These are phyloP conservation scores for Alternaria postmessia DNA, from an alignment of 2,329 filamentous ascomycete genomes.

Conservation along the genomic window DNA sequence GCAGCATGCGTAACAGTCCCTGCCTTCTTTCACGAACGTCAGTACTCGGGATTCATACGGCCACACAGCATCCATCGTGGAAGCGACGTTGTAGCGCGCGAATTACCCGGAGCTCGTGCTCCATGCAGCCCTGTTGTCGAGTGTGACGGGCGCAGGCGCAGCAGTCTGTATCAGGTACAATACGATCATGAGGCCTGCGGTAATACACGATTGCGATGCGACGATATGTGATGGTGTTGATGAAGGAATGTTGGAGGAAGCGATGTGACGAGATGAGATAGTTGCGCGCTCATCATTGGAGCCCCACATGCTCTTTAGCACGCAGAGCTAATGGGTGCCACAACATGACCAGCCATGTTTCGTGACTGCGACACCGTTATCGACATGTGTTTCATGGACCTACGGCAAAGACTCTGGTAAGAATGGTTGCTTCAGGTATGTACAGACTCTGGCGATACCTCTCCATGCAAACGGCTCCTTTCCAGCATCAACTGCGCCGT, in stretches of 20 bases:
- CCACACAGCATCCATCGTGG: background rate
- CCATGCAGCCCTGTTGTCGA: slow-evolving; percentile 3
- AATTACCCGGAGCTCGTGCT: slow-evolving; percentile 9
- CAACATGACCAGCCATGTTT: slow-evolving; percentile 14
- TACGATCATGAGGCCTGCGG: background rate
- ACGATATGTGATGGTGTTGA: background rate
- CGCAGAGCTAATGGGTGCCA: slow-evolving; percentile 11
- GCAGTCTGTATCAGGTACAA: background rate
- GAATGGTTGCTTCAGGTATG: slow-evolving; percentile 6
- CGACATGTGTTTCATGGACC: background rate
- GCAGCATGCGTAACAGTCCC: background rate
- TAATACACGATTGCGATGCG: background rate
- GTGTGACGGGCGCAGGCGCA: slow-evolving; percentile 5
- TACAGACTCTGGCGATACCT: slow-evolving; percentile 12
- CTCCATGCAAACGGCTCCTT: background rate
- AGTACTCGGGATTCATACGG: background rate
- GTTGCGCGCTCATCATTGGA: slow-evolving; percentile 3
- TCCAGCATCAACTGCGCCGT: background rate
- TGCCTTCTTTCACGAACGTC: background rate
- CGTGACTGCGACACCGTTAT: background rate
- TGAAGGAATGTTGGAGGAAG: background rate
- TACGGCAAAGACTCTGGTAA: background rate
- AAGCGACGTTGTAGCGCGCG: slow-evolving; percentile 4
- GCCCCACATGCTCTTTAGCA: slow-evolving; percentile 16
- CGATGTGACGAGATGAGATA: slow-evolving; percentile 1